Conservation (phyloP, 2,329 filamentous ascomycete genomes). For the Neonectria punicea region DNA sequence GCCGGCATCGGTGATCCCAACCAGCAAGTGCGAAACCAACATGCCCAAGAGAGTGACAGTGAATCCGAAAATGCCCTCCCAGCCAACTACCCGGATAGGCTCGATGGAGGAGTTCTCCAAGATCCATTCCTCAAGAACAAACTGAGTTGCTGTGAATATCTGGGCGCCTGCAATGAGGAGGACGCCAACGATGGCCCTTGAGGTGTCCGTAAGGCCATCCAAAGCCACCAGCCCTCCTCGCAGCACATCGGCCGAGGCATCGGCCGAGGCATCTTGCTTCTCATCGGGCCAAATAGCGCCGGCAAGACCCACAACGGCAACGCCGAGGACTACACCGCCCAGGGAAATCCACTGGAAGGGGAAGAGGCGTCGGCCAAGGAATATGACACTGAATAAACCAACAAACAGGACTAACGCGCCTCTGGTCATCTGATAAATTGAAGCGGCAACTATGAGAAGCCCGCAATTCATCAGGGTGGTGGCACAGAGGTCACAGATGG, state of each 20-base stretch:
- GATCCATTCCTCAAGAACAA: constrained; percentile 95
- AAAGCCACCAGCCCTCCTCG: constrained; percentile 53
- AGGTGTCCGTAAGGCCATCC: constrained; percentile 50
- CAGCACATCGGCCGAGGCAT: constrained; percentile 42
- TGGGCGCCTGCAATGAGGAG: constrained; percentile 92
- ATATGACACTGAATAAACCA: constrained; percentile 92
- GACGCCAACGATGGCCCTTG: constrained; percentile 80
- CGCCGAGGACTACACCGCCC: constrained; percentile 86
- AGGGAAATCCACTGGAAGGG: constrained; percentile 95
- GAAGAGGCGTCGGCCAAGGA: constrained; percentile 81
- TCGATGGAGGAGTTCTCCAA: constrained; percentile 74
- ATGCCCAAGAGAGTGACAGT: constrained; percentile 81
- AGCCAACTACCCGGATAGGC: constrained; percentile 91
- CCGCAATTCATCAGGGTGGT: constrained; percentile 98
- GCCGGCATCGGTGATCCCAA: constrained; percentile 80
- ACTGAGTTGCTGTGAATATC: constrained; percentile 96
- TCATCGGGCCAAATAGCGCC: constrained; percentile 82
- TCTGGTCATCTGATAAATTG: constrained; percentile 98
- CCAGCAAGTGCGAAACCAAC: constrained; percentile 78
- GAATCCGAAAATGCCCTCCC: constrained; percentile 96
- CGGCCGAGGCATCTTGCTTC: constrained; percentile 56
- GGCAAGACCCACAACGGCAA: constrained; percentile 88
- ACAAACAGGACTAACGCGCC: constrained; percentile 96
- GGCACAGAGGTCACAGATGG: constrained; percentile 92
- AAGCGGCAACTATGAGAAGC: constrained; percentile 90